Evolutionary conservation across 306 rosid genomes (phyloP).

Genomic region (Crataegus laevigata): DNA sequence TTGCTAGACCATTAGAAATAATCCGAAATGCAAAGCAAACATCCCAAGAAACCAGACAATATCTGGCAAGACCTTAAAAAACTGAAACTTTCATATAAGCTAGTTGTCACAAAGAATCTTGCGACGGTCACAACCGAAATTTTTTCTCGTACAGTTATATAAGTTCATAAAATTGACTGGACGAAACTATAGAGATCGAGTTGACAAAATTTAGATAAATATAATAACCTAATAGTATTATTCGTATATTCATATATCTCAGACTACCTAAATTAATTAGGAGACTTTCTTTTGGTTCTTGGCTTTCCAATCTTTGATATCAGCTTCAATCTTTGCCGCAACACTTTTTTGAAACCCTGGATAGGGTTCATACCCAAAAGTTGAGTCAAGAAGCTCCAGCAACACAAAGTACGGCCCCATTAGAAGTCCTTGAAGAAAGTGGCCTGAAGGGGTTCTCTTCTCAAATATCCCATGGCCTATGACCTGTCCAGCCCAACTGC

Average conservation of each 20-base stretch:
- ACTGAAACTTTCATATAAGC: background rate
- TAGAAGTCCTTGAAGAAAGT: conserved; percentile 67
- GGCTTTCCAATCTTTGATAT: conserved; percentile 51
- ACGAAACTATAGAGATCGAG: background rate
- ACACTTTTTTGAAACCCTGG: conserved; percentile 57
- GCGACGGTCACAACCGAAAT: background rate
- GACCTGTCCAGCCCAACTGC: conserved; percentile 70
- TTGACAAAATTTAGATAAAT: background rate
- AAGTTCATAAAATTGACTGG: background rate
- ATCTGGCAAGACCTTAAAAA: background rate
- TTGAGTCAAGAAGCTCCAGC: conserved; percentile 52
- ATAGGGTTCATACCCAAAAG: conserved; percentile 70
- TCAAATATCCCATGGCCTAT: conserved; percentile 83
- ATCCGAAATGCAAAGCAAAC: background rate
- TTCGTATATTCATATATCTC: background rate
- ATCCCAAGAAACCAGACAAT: background rate
- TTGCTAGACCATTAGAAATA: background rate
- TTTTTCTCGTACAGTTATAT: background rate
- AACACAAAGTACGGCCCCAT: conserved; percentile 81
- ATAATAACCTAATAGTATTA: background rate
- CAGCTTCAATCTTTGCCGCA: conserved; percentile 41
- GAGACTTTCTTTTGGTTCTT: conserved; percentile 49
- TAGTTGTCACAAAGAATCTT: background rate
- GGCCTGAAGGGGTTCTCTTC: conserved; percentile 74
- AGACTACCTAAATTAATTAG: conserved; percentile 7